Percentiles rank a stretch among this genome's conserved stretches.
Conservation (phyloP, 768 basidiomycete genomes). For the Neoboletus subvelutipes region DNA sequence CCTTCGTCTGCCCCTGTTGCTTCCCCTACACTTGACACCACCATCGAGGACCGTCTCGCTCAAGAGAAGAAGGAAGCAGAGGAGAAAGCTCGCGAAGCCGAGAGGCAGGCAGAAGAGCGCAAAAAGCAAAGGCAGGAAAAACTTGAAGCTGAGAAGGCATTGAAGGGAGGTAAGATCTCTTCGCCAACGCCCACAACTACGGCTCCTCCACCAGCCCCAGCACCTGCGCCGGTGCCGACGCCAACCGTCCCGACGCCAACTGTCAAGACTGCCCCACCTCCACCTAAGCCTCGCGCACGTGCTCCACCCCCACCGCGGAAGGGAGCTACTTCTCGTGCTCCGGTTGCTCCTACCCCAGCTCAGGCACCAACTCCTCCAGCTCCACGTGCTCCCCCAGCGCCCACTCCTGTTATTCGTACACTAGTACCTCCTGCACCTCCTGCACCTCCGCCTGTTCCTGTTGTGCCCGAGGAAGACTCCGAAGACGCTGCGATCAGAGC, state of each 20-base stretch:
- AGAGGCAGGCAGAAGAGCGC: constrained; percentile 77
- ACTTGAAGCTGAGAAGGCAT: constrained; percentile 70
- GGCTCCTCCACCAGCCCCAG: constrained; percentile 41
- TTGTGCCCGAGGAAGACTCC: constrained; percentile 58
- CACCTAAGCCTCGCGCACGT: constrained; percentile 24
- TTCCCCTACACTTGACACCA: constrained; percentile 63
- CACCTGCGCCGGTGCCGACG: constrained; percentile 36
- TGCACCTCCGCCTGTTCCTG: constrained; percentile 36
- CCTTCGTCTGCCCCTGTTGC: constrained; percentile 35
- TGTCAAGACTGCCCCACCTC: constrained; percentile 38
- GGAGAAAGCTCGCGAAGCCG: constrained; percentile 75
- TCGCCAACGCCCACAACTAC: constrained; percentile 45
- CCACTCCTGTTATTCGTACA: constrained; percentile 22
- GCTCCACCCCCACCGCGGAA: constrained; percentile 39
- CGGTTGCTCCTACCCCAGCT: constrained; percentile 24
- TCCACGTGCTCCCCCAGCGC: constrained; percentile 25
- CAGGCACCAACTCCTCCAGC: constrained; percentile 21
- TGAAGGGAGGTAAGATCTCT: constrained; percentile 47
- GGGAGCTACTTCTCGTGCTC: constrained; percentile 5
- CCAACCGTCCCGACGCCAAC: constrained; percentile 42
- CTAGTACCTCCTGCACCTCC: constrained; percentile 47
- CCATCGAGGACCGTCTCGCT: constrained; percentile 80
- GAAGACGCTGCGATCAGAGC: constrained; percentile 72
- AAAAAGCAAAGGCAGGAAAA: constrained; percentile 70
- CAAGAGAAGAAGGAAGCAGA: constrained; percentile 91